A percentile compares a stretch with the other conserved stretches of the same genome.
Evolutionary conservation across 2,329 filamentous ascomycete genomes (phyloP).

Genomic region (Diaporthe caulivora): DNA sequence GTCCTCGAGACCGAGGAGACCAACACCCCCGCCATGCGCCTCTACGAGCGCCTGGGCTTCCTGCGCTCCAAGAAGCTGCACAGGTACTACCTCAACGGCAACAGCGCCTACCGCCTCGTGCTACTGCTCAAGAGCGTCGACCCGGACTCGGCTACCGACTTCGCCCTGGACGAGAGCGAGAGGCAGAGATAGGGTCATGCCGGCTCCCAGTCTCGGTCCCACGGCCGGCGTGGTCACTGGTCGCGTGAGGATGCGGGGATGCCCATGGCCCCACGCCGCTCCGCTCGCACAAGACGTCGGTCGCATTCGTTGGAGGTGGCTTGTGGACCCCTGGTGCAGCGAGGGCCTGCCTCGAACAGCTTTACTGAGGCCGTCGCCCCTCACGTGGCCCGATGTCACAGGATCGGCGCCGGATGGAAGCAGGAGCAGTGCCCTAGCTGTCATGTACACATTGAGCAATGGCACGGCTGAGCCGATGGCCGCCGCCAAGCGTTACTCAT

Average conservation of each 20-base stretch:
- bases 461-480: background rate
- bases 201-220: background rate
- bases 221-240: background rate
- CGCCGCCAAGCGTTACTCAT: background rate
- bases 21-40: conserved; percentile 87
- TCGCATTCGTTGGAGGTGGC: background rate
- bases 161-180: conserved; percentile 50
- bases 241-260: conserved; percentile 4
- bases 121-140: conserved; percentile 76
- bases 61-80: conserved; percentile 92
- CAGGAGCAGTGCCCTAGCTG: background rate
- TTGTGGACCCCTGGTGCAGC: background rate
- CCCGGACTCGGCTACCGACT: conserved; percentile 52
- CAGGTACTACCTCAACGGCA: conserved; percentile 96
- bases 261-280: background rate
- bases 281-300: background rate
- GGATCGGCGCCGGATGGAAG: background rate
- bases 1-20: conserved; percentile 96
- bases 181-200: conserved; percentile 25
- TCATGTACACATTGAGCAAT: background rate
- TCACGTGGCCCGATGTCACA: background rate
- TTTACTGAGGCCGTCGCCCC: background rate
- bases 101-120: conserved; percentile 90
- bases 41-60: conserved; percentile 95
- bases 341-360: background rate